Evolutionary conservation across 2,329 filamentous ascomycete genomes (phyloP).

Genomic region (Epichloe bromicola): DNA sequence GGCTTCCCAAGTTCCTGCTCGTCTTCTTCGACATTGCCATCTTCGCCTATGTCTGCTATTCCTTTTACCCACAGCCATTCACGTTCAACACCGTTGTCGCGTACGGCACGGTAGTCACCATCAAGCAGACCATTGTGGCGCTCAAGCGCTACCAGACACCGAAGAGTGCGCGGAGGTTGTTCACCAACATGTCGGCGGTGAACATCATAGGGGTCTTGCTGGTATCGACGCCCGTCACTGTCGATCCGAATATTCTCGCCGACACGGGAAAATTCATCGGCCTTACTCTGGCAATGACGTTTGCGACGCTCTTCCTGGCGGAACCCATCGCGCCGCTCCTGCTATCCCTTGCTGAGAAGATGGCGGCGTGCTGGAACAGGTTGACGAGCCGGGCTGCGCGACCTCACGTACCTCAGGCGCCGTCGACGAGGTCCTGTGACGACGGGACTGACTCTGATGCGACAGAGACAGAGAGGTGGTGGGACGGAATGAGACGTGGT

Average conservation of each 20-base stretch:
- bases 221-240: constrained; percentile 10
- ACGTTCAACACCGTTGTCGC: constrained; percentile 12
- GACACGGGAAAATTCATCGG: constrained; percentile 8
- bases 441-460: background rate
- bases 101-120: constrained; percentile 10
- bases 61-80: constrained; percentile 11
- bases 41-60: constrained; percentile 12
- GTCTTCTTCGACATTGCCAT: constrained; percentile 10
- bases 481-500: no score
- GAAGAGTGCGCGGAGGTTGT: constrained; percentile 9
- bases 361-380: background rate
- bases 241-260: constrained; percentile 7
- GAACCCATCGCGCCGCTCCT: constrained; percentile 11
- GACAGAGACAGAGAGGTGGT: no score
- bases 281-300: constrained; percentile 10
- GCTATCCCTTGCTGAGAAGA: constrained; percentile 7
- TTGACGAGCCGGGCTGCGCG: background rate
- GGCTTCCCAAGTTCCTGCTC: constrained; percentile 9
- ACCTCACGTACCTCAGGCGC: no score
- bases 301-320: constrained; percentile 10
- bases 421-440: background rate
- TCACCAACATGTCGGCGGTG: constrained; percentile 12
- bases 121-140: constrained; percentile 11
- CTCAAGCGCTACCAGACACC: constrained; percentile 12
- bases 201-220: constrained; percentile 11